Evolutionary conservation across 1,139 yeast species (phyloP), one percentile per base, ranked within the genome.

Genomic region (Komagataea norvegica): DNA sequence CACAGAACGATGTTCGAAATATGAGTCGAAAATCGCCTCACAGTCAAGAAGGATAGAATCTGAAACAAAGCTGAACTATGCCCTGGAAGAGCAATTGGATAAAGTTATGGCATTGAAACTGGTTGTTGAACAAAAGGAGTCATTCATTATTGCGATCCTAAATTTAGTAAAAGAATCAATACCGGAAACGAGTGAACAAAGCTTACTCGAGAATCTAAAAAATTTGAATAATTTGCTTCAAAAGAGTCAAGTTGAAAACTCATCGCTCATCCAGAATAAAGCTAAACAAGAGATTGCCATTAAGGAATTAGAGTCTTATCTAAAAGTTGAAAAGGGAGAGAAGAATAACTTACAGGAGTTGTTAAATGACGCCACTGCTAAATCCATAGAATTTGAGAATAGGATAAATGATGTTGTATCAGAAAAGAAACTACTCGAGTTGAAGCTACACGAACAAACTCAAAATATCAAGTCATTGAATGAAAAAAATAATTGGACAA

Each of bases 41-140:
- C 43, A 43, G 10, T n/a, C 20, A 10, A 37, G 27, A 15, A 25
- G 25, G 2, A 29, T 37, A 4, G 10, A 24, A 2, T 32, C 19
- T 14, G 45, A 33, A 11, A 24, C 25, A 4, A 33, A 33, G 13
- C 23, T 18, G 15, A 29, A 29, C 10, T 16, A 35, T 6, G 18
- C 15, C 10, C 15, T 20, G n/a, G 17, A 23, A 4, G 14, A 21
- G 20, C 26, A 21, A 17, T 13, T 31, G 20, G 24, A 11, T 8
- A 25, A 17, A 17, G 17, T 8, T 5, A 17, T 31, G 28, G 13
- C 19, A 3, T 16, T 20, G 24, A 22, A 27, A 16, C 10, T 27
- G 13, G 16, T 20, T 15, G 19, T 13, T 16, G 19, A 26, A n/a
- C n/a, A n/a, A n/a, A n/a, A n/a, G n/a, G n/a, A n/a, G n/a, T n/a